phyloP scores from a whole-genome alignment of 2,329 filamentous ascomycete genomes.

The Cladophialophora carrionii region DNA sequence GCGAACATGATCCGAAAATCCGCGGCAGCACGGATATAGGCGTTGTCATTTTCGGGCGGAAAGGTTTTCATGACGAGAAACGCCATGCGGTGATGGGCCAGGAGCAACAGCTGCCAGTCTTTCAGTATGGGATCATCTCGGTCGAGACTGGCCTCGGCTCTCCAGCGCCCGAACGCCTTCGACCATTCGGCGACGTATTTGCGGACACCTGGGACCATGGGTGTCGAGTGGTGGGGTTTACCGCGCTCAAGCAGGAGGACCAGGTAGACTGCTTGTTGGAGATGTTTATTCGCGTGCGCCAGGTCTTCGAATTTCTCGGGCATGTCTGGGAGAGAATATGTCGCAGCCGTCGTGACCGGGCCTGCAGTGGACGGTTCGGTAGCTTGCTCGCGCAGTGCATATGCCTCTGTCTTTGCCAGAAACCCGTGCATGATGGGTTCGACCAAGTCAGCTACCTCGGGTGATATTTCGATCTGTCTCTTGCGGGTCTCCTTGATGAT shows the following conservation, averaged over 20 bases:
- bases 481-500: conserved; percentile 30
- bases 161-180: conserved; percentile 27
- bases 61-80: conserved; percentile 26
- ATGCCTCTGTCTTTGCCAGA: conserved; percentile 26
- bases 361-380: not conserved
- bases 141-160: conserved; percentile 14
- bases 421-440: conserved; percentile 29
- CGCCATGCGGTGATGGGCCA: conserved; percentile 31
- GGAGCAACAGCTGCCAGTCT: conserved; percentile 30
- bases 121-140: conserved; percentile 26
- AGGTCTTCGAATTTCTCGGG: conserved; percentile 27
- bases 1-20: conserved; percentile 33
- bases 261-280: conserved; percentile 28
- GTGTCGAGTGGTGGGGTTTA: conserved; percentile 19
- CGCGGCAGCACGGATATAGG: conserved; percentile 24
- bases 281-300: conserved; percentile 22
- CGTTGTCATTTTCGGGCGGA: conserved; percentile 27
- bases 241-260: conserved; percentile 28
- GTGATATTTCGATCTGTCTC: conserved; percentile 17
- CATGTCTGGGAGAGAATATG: conserved; percentile 26
- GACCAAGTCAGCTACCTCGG: conserved; percentile 22
- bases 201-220: conserved; percentile 27
- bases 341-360: conserved; percentile 12
- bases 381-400: conserved; percentile 21
- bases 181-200: conserved; percentile 32